phyloP scores from a whole-genome alignment of 2,329 filamentous ascomycete species.

The Paecilomyces sp. region DNA sequence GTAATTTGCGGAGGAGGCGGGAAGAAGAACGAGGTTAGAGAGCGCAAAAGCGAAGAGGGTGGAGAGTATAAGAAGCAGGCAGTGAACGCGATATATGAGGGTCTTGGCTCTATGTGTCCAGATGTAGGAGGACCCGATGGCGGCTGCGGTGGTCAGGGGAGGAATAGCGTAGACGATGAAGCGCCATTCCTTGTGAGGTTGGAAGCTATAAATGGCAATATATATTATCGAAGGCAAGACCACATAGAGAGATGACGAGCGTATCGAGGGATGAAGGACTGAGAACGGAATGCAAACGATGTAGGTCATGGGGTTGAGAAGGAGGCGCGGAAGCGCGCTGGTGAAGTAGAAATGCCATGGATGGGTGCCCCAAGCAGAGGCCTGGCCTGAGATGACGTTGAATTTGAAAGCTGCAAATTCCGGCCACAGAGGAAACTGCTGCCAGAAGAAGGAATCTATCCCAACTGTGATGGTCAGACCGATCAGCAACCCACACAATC shows the following conservation, averaged over 20 bases:
- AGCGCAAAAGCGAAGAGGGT: conserved; percentile 53
- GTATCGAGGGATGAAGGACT: conserved; percentile 46
- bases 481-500: conserved; percentile 56
- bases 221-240: conserved; percentile 64
- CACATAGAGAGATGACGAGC: conserved; percentile 44
- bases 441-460: conserved; percentile 93
- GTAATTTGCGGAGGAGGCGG: conserved; percentile 83
- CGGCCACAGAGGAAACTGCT: conserved; percentile 70
- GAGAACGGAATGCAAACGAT: conserved; percentile 45
- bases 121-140: conserved; percentile 65
- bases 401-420: conserved; percentile 85
- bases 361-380: conserved; percentile 79
- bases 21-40: conserved; percentile 64
- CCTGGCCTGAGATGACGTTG: conserved; percentile 78
- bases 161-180: conserved; percentile 90
- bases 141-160: conserved; percentile 67
- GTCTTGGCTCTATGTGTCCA: conserved; percentile 60
- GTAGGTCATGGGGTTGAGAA: conserved; percentile 69
- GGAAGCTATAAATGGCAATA: conserved; percentile 71
- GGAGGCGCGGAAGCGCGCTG: conserved; percentile 70
- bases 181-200: conserved; percentile 93
- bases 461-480: conserved; percentile 64
- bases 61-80: conserved; percentile 51
- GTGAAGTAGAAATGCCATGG: conserved; percentile 83
- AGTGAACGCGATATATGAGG: conserved; percentile 47